Conservation (phyloP, 805 yeast genomes). For the Saccharomycopsis microspora region DNA sequence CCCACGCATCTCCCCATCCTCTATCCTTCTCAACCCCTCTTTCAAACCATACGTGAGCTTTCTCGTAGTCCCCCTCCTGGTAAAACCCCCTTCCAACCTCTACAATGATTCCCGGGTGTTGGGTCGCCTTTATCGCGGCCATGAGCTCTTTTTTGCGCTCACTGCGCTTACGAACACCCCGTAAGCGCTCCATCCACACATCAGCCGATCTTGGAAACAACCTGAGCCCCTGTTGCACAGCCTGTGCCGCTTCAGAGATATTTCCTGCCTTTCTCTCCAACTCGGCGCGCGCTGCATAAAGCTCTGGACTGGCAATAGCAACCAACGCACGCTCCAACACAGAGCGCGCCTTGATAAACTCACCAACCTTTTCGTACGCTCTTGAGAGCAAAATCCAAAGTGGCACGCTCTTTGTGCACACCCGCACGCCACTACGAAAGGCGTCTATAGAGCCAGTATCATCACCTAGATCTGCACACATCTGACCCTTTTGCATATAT, state of each 20-base stretch:
- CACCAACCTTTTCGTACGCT: constrained; percentile 27
- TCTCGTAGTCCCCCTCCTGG: constrained; percentile 48
- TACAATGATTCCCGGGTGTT: constrained; percentile 44
- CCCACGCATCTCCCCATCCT: constrained; percentile 70
- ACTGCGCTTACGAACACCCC: constrained; percentile 32
- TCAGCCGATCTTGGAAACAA: constrained; percentile 44
- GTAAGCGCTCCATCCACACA: constrained; percentile 58
- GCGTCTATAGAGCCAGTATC: constrained; percentile 13
- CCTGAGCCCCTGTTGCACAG: constrained; percentile 48
- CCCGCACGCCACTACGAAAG: constrained; percentile 36
- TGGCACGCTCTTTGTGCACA: constrained; percentile 29
- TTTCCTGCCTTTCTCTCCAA: too few relatives aligned
- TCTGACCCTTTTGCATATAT: constrained; percentile 53
- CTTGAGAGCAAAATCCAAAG: constrained; percentile 48
- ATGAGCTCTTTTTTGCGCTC: constrained; percentile 46
- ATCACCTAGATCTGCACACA: constrained; percentile 23
- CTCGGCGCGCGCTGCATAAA: too few relatives aligned
- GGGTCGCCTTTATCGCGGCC: constrained; percentile 64
- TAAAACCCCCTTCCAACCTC: constrained; percentile 61
- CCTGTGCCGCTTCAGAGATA: constrained; percentile 34
- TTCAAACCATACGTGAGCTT: constrained; percentile 66
- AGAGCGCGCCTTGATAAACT: constrained; percentile 43
- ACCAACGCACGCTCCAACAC: constrained; percentile 49
- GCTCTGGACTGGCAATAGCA: too few relatives aligned
- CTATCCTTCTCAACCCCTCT: constrained; percentile 46